These are phyloP conservation scores for Exophiala viscosa DNA, from an alignment of 2,329 filamentous ascomycete genomes.

Conservation along the genomic window DNA sequence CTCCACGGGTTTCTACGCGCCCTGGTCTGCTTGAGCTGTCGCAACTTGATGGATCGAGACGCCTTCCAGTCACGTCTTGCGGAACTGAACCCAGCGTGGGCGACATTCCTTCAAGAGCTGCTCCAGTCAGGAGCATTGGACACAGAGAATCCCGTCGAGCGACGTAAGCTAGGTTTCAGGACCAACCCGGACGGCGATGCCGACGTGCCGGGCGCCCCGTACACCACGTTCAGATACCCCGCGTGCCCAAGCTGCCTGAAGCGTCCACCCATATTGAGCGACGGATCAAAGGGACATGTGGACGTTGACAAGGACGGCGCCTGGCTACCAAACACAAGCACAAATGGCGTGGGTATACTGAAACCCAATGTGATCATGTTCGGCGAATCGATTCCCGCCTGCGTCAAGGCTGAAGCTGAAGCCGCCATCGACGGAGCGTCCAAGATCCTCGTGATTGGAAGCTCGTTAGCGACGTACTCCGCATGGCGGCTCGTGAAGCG, in stretches of 20 bases:
- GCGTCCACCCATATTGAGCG: conserved; percentile 54
- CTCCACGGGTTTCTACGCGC: conserved; percentile 86
- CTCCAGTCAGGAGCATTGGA: conserved; percentile 70
- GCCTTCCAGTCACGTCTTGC: conserved; percentile 73
- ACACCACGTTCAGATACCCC: conserved; percentile 86
- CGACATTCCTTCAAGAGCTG: conserved; percentile 67
- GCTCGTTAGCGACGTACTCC: conserved; percentile 89
- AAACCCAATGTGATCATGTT: conserved; percentile 97
- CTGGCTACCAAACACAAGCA: conserved; percentile 50
- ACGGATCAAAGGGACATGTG: conserved; percentile 58
- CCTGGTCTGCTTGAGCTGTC: conserved; percentile 76
- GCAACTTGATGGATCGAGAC: conserved; percentile 64
- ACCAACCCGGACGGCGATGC: conserved; percentile 95
- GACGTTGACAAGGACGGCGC: conserved; percentile 76
- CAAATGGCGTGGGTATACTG: conserved; percentile 64
- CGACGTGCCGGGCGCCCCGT: conserved; percentile 80
- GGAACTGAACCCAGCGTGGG: conserved; percentile 81
- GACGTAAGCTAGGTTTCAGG: conserved; percentile 65
- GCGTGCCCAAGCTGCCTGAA: conserved; percentile 76
- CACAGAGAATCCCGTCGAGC: conserved; percentile 70
- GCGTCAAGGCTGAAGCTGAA: conserved; percentile 73
- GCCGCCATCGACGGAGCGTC: conserved; percentile 72
- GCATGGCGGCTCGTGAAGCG: conserved; percentile 85
- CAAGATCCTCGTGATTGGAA: conserved; percentile 75
- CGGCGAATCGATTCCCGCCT: conserved; percentile 73